Conservation (phyloP, 1,284 basidiomycete genomes). For the Heterobasidion annosum region DNA sequence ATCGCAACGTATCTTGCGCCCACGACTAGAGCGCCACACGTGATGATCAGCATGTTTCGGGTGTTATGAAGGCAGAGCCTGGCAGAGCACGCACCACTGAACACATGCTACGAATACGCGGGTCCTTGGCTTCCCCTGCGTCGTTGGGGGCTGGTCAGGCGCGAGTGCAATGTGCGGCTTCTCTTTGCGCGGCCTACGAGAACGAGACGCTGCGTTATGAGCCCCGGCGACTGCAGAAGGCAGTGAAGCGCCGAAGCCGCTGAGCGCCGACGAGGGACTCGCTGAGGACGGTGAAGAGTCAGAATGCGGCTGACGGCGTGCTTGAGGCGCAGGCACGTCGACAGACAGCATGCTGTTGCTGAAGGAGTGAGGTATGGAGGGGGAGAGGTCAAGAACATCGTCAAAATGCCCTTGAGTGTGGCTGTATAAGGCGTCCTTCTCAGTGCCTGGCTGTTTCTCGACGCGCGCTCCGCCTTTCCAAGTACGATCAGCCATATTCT, state of each 20-base stretch:
- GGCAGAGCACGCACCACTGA: slow-evolving; percentile 46
- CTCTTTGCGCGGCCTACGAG: slow-evolving; percentile 42
- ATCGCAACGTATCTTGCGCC: slow-evolving; percentile 73
- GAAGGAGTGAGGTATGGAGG: background rate
- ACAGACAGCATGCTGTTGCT: background rate
- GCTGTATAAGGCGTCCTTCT: background rate
- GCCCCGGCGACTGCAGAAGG: background rate
- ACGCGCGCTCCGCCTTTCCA: background rate
- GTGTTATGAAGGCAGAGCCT: slow-evolving; percentile 13
- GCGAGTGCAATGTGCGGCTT: slow-evolving; percentile 56
- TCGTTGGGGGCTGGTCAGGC: slow-evolving; percentile 65
- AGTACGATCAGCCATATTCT: background rate
- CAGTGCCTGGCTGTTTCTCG: background rate
- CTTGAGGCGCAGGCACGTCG: background rate
- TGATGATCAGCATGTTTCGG: background rate
- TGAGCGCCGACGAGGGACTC: background rate
- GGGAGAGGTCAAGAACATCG: background rate
- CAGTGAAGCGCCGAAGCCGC: background rate
- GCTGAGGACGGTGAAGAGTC: background rate
- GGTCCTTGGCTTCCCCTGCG: slow-evolving; percentile 61
- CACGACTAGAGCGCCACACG: slow-evolving; percentile 37
- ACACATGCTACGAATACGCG: slow-evolving; percentile 72
- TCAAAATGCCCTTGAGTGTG: no score
- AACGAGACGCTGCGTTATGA: background rate
- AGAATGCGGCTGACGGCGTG: background rate